A percentile compares a stretch with the other conserved stretches of the same genome.
These are phyloP conservation scores for Pseudohalonectria lignicola DNA, from an alignment of 2,329 filamentous ascomycete genomes.

Conservation along the genomic window DNA sequence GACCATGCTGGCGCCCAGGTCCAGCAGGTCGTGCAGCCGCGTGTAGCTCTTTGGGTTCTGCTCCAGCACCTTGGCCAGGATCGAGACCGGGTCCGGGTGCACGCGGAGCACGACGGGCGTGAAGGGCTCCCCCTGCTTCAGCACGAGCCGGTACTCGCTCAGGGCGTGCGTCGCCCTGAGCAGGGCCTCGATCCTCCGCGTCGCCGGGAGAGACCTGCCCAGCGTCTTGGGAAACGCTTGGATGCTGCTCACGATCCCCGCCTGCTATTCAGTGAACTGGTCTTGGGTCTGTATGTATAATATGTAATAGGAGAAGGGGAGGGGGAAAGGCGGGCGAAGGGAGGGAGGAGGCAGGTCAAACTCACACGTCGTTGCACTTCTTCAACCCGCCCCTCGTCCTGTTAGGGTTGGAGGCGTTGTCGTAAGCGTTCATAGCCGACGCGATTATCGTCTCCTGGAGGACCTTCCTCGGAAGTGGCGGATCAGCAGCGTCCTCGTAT, in stretches of 20 bases:
- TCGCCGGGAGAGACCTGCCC: conserved; percentile 34
- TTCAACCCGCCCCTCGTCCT: conserved; percentile 65
- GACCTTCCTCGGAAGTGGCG: conserved; percentile 34
- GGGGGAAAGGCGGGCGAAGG: background rate
- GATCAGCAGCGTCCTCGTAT: conserved; percentile 39
- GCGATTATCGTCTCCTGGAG: conserved; percentile 51
- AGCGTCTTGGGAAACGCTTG: conserved; percentile 52
- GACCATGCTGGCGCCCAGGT: conserved; percentile 57
- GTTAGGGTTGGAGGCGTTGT: conserved; percentile 75
- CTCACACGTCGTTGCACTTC: conserved; percentile 65
- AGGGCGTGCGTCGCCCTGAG: conserved; percentile 64
- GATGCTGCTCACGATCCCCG: conserved; percentile 40
- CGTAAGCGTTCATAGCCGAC: conserved; percentile 60
- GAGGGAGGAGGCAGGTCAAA: background rate
- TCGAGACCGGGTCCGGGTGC: conserved; percentile 61
- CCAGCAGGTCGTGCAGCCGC: conserved; percentile 60
- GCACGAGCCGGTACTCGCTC: conserved; percentile 64
- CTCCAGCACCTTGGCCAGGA: conserved; percentile 62
- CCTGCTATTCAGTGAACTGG: too few relatives aligned
- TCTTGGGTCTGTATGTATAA: too few relatives aligned
- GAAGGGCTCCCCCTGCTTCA: conserved; percentile 73
- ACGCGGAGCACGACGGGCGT: conserved; percentile 69
- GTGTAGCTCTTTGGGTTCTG: conserved; percentile 69
- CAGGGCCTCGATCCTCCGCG: conserved; percentile 48
- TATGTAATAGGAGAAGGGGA: too few relatives aligned